Percentiles rank a stretch among this genome's conserved stretches.
Conservation (phyloP, 805 yeast species). For the Kodamaea fukazawae region DNA sequence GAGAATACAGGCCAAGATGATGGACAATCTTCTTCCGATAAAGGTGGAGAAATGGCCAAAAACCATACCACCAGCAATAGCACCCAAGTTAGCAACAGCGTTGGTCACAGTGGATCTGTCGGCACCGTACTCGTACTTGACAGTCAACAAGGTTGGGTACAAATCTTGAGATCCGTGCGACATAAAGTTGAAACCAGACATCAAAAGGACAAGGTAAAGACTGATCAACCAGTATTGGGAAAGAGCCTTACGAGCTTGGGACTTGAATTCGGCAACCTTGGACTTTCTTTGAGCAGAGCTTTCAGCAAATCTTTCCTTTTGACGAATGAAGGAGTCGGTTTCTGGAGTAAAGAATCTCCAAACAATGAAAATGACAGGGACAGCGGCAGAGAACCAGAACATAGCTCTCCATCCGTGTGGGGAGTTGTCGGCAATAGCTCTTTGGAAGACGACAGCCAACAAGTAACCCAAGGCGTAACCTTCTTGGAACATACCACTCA, state of each 20-base stretch:
- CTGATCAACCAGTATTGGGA: constrained; percentile 59
- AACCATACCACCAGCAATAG: constrained; percentile 38
- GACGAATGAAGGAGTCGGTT: constrained; percentile 51
- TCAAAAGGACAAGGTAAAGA: constrained; percentile 52
- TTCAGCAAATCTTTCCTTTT: constrained; percentile 20
- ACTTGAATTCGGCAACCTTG: constrained; percentile 11
- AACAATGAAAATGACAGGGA: constrained; percentile 54
- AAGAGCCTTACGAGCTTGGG: constrained; percentile 23
- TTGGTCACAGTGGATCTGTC: constrained; percentile 39
- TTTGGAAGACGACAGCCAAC: constrained; percentile 60
- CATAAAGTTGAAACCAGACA: constrained; percentile 41
- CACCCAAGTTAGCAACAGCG: constrained; percentile 42
- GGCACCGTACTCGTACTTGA: constrained; percentile 29
- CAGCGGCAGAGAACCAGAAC: constrained; percentile 71
- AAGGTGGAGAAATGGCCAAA: constrained; percentile 45
- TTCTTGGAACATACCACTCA: constrained; percentile 72
- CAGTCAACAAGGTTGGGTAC: constrained; percentile 38
- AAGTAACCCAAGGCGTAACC: constrained; percentile 75
- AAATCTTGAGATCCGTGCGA: constrained; percentile 44
- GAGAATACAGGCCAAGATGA: constrained; percentile 32
- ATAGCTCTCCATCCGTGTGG: constrained; percentile 61
- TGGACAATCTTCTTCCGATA: constrained; percentile 36
- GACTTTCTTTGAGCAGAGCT: constrained; percentile 12
- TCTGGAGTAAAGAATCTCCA: constrained; percentile 64
- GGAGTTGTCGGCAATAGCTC: constrained; percentile 56